Evolutionary conservation across 202 grass and related monocot genomes (phyloP).

Genomic region (Elaeis oleifera): DNA sequence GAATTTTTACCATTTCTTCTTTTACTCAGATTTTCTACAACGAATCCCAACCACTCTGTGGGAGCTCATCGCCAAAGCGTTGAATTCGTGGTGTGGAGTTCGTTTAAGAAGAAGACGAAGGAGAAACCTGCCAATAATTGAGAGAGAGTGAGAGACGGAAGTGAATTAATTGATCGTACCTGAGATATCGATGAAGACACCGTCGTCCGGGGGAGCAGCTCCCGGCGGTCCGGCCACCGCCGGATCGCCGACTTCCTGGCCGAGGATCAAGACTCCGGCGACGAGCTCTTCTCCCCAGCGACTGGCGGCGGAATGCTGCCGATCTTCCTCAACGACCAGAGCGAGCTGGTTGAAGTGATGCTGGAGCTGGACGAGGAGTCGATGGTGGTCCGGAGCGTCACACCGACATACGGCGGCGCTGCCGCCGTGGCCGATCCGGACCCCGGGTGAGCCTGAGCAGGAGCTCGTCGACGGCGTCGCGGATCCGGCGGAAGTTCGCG

Average conservation of each 20-base stretch:
- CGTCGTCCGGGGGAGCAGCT: slow-evolving; percentile 50
- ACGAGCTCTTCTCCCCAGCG: slow-evolving; percentile 56
- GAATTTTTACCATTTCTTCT: not conserved
- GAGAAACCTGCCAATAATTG: slow-evolving; percentile 4
- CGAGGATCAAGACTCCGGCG: slow-evolving; percentile 74
- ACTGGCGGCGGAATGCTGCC: slow-evolving; percentile 61
- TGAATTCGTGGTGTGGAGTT: slow-evolving; percentile 24
- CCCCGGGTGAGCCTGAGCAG: slow-evolving; percentile 56
- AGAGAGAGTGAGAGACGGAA: not conserved
- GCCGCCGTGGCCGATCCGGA: not conserved
- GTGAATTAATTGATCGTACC: not conserved
- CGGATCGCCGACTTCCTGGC: slow-evolving; percentile 69
- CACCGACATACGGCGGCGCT: slow-evolving; percentile 33
- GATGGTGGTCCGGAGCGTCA: slow-evolving; percentile 97
- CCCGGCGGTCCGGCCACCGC: slow-evolving; percentile 45
- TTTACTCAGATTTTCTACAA: slow-evolving; percentile 29
- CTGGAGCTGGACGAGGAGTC: slow-evolving; percentile 98
- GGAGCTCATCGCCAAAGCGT: slow-evolving; percentile 18
- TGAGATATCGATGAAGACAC: slow-evolving; percentile 48
- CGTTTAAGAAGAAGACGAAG: slow-evolving; percentile 30
- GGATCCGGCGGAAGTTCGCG: slow-evolving; percentile 82
- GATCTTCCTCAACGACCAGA: slow-evolving; percentile 73
- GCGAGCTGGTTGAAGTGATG: slow-evolving; percentile 95
- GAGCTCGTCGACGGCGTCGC: slow-evolving; percentile 83
- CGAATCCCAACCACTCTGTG: slow-evolving; percentile 30